These are phyloP conservation scores for Sporisorium sorghi DNA, from an alignment of 1,284 basidiomycete species.

Conservation along the genomic window DNA sequence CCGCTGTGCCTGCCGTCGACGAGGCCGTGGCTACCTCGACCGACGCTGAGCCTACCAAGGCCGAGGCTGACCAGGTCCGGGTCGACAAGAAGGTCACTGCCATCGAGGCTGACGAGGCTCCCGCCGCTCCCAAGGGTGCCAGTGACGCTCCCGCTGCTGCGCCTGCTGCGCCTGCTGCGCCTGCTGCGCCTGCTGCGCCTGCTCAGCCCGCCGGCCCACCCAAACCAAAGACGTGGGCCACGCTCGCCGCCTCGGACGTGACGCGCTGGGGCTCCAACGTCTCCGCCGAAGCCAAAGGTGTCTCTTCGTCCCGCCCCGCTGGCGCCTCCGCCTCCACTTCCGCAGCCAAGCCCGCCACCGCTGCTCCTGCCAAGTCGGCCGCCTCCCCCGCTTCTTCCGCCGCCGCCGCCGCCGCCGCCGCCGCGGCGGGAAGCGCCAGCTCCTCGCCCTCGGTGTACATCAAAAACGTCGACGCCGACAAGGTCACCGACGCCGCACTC, in stretches of 20 bases:
- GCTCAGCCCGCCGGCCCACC: constrained; percentile 57
- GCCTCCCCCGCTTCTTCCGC: too few species aligned
- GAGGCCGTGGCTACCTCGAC: constrained; percentile 37
- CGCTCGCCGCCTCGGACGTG: constrained; percentile 64
- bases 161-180: constrained; percentile 38
- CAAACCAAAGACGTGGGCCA: constrained; percentile 69
- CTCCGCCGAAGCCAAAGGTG: constrained; percentile 54
- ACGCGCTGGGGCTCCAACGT: constrained; percentile 65
- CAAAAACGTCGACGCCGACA: constrained; percentile 79
- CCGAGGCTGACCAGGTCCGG: constrained; percentile 56
- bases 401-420: constrained; percentile 14
- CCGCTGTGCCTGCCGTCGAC: constrained; percentile 20
- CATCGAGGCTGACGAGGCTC: constrained; percentile 53
- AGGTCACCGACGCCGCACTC: constrained; percentile 77
- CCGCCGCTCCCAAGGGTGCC: constrained; percentile 43
- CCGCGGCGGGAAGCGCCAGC: constrained; percentile 5
- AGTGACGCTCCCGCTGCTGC: constrained; percentile 60
- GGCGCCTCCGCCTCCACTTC: constrained; percentile 48
- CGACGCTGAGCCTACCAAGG: constrained; percentile 35
- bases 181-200: constrained; percentile 52
- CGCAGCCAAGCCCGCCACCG: constrained; percentile 15
- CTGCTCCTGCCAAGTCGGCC: constrained; percentile 6
- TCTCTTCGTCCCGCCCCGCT: constrained; percentile 50
- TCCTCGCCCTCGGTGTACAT: constrained; percentile 61
- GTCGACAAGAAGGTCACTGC: constrained; percentile 54